A percentile compares a stretch with the other conserved stretches of the same genome.
Conservation (phyloP, 306 rosid species). For the Rubus idaeus region DNA sequence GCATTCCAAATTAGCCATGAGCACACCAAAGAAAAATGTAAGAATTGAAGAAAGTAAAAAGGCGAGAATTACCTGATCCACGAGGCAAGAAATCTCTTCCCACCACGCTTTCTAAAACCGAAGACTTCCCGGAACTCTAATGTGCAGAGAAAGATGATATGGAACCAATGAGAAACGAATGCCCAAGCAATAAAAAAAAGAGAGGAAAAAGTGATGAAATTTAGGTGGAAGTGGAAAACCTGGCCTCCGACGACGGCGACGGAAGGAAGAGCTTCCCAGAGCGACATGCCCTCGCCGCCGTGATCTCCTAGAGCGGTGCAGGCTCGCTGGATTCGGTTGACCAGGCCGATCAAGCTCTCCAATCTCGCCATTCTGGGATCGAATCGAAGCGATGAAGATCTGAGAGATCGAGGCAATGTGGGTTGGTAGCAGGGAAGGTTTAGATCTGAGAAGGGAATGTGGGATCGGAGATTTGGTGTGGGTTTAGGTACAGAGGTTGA, state of each 20-base stretch:
- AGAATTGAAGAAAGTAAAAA: neutral
- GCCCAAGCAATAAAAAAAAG: neutral
- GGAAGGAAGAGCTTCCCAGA: constrained; percentile 99
- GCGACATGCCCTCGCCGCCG: constrained; percentile 98
- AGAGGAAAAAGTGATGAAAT: neutral
- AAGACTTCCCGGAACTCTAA: constrained; percentile 96
- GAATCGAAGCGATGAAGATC: neutral
- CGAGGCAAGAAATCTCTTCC: constrained; percentile 99
- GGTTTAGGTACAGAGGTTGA: constrained; percentile 43
- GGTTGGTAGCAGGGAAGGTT: neutral
- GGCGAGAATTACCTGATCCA: constrained; percentile 72
- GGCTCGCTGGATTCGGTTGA: constrained; percentile 91
- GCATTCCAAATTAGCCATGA: neutral
- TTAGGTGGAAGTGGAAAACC: constrained; percentile 35
- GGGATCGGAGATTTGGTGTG: constrained; percentile 21
- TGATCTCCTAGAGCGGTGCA: constrained; percentile 94
- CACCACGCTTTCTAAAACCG: constrained; percentile 95
- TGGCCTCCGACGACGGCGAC: constrained; percentile 99
- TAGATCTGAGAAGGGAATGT: constrained; percentile 27
- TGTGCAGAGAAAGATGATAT: neutral
- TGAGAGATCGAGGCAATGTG: neutral
- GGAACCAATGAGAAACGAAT: neutral
- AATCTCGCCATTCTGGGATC: constrained; percentile 78
- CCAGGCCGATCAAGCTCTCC: constrained; percentile 99
- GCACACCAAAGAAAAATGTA: neutral